Conservation (phyloP, 2,329 filamentous ascomycete genomes). For the Ophiostoma triangulosporum region DNA sequence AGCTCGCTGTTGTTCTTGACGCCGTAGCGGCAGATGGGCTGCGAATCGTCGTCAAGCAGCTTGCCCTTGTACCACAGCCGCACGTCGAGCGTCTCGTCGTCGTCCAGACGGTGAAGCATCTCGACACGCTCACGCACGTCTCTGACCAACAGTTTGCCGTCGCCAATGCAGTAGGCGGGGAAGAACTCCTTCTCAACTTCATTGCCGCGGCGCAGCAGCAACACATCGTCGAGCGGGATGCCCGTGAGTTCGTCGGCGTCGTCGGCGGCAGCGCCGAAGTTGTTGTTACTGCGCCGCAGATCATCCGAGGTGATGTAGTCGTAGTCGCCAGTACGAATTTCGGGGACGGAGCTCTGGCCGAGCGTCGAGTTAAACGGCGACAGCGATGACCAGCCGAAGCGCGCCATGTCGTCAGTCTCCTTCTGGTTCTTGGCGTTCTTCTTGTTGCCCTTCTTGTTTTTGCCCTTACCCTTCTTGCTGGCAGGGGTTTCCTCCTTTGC, state of each 20-base stretch:
- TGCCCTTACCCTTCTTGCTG: neutral
- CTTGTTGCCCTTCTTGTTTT: constrained; percentile 13
- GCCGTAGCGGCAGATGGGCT: constrained; percentile 43
- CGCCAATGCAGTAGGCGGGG: constrained; percentile 60
- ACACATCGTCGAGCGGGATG: constrained; percentile 49
- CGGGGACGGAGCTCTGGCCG: constrained; percentile 42
- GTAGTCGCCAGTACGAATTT: constrained; percentile 65
- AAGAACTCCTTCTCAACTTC: constrained; percentile 57
- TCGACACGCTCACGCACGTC: constrained; percentile 56
- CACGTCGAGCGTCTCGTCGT: constrained; percentile 36
- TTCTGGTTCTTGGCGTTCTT: constrained; percentile 4
- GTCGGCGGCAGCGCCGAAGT: constrained; percentile 8
- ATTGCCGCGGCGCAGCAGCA: constrained; percentile 55
- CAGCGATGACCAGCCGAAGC: constrained; percentile 38
- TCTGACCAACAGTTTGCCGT: constrained; percentile 53
- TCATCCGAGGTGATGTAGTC: constrained; percentile 75
- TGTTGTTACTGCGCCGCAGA: constrained; percentile 36
- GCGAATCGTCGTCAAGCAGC: constrained; percentile 50
- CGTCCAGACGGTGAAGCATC: constrained; percentile 49
- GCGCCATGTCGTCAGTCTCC: constrained; percentile 29
- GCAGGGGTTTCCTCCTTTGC: neutral
- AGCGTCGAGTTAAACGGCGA: constrained; percentile 38
- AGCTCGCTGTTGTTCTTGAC: constrained; percentile 51
- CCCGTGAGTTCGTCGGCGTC: constrained; percentile 17
- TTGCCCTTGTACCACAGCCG: constrained; percentile 63